phyloP scores from a whole-genome alignment of 495 filamentous ascomycete species.

The Podospora conica region DNA sequence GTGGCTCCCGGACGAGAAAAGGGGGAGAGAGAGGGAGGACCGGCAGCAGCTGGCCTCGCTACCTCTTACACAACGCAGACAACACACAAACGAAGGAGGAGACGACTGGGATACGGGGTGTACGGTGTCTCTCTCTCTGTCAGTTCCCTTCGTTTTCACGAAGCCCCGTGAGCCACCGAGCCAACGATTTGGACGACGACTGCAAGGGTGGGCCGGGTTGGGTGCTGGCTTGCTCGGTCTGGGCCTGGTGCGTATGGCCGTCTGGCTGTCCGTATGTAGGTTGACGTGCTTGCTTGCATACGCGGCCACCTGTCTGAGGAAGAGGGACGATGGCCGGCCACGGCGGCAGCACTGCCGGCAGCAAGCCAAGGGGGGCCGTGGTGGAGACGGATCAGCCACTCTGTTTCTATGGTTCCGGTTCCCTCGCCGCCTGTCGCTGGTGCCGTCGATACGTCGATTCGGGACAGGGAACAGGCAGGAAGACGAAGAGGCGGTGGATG shows the following conservation, averaged over 20 bases:
- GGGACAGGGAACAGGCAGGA: neutral
- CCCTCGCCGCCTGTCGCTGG: too few species aligned
- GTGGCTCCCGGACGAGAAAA: neutral
- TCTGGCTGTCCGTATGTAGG: constrained; percentile 11
- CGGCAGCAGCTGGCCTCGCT: neutral
- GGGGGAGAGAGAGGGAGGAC: constrained; percentile 1
- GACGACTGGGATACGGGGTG: neutral
- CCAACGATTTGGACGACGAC: neutral
- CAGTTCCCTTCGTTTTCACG: neutral
- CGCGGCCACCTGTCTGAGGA: neutral
- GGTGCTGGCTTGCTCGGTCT: neutral
- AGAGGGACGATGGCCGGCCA: neutral
- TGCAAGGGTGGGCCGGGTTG: neutral
- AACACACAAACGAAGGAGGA: constrained; percentile 1
- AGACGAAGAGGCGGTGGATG: constrained; percentile 1
- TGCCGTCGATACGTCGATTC: neutral
- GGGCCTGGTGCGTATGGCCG: neutral
- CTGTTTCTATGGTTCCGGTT: neutral
- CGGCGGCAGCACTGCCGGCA: neutral
- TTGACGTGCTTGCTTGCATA: neutral
- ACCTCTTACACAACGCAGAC: neutral
- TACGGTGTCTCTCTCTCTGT: neutral
- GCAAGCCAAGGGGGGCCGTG: neutral
- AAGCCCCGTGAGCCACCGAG: neutral
- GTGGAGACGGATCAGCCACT: neutral